A percentile compares a stretch with the other conserved stretches of the same genome.
Evolutionary conservation across 2,329 filamentous ascomycete genomes (phyloP).

Genomic region (Botryotinia narcissicola): DNA sequence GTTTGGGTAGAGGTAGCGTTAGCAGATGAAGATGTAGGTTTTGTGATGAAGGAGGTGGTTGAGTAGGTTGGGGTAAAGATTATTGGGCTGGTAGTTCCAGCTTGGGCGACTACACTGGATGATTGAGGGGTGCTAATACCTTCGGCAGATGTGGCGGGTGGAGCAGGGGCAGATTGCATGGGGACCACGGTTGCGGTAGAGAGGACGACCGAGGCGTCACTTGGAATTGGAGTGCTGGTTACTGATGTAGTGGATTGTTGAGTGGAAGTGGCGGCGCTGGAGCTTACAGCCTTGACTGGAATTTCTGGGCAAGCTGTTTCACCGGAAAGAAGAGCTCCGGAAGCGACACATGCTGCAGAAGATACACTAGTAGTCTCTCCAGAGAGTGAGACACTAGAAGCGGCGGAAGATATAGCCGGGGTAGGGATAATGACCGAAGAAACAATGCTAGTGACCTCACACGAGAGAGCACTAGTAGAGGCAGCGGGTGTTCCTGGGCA

Average conservation of each 20-base stretch:
- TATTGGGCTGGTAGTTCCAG: background rate
- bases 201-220: background rate
- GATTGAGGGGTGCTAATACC: background rate
- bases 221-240: background rate
- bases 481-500: background rate
- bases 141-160: background rate
- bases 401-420: background rate
- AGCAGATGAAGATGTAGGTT: background rate
- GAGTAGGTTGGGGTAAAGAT: background rate
- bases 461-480: background rate
- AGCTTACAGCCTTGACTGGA: background rate
- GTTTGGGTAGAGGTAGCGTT: background rate
- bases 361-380: background rate
- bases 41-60: conserved; percentile 10
- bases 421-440: background rate
- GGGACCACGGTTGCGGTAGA: conserved; percentile 2
- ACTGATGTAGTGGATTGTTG: background rate
- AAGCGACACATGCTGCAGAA: background rate
- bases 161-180: background rate
- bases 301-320: background rate
- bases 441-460: background rate
- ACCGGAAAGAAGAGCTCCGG: background rate
- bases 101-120: background rate
- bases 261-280: background rate
- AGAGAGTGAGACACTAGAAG: background rate